phyloP scores from a whole-genome alignment of 495 filamentous ascomycete genomes.

The Saxispiralis lemnorum region DNA sequence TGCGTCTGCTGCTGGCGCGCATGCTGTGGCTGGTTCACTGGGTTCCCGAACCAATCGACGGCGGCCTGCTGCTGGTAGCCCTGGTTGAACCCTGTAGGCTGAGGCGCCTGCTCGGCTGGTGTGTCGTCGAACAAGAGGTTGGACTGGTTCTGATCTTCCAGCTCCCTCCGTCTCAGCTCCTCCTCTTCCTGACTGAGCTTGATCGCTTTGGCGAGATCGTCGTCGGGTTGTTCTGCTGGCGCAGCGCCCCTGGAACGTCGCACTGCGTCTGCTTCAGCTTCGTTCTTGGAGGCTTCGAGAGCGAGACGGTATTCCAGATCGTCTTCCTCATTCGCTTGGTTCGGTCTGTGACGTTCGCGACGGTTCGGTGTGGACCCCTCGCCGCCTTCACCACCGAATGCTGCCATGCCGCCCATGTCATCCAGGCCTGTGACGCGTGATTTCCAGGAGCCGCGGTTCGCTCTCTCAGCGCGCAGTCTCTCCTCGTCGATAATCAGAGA shows the following conservation, averaged over 20 bases:
- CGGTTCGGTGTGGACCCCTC: constrained; percentile 6
- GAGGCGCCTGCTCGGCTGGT: constrained; percentile 44
- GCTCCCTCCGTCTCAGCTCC: constrained; percentile 64
- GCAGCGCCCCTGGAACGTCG: constrained; percentile 35
- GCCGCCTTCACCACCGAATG: neutral
- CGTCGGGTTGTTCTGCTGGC: constrained; percentile 38
- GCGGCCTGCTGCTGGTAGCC: constrained; percentile 90
- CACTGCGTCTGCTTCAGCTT: constrained; percentile 83
- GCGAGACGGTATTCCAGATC: constrained; percentile 86
- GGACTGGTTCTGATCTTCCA: constrained; percentile 75
- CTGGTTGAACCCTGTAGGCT: constrained; percentile 80
- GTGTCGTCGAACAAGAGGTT: constrained; percentile 70
- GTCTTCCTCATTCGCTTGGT: constrained; percentile 46
- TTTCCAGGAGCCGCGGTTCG: constrained; percentile 89
- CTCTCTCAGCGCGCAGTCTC: constrained; percentile 73
- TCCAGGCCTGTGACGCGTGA: constrained; percentile 85
- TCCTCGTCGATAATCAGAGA: constrained; percentile 92
- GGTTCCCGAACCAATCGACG: constrained; percentile 95
- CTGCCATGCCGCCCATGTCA: constrained; percentile 37
- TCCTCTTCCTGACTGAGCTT: constrained; percentile 94
- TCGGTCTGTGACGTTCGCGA: constrained; percentile 11
- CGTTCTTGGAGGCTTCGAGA: constrained; percentile 87
- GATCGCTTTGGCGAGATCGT: constrained; percentile 86
- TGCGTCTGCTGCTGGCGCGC: constrained; percentile 44
- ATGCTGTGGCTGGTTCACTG: constrained; percentile 48